A percentile compares a stretch with the other conserved stretches of the same genome.
These are phyloP conservation scores for Candida fluviatilis DNA, from an alignment of 805 yeast genomes.

Conservation along the genomic window DNA sequence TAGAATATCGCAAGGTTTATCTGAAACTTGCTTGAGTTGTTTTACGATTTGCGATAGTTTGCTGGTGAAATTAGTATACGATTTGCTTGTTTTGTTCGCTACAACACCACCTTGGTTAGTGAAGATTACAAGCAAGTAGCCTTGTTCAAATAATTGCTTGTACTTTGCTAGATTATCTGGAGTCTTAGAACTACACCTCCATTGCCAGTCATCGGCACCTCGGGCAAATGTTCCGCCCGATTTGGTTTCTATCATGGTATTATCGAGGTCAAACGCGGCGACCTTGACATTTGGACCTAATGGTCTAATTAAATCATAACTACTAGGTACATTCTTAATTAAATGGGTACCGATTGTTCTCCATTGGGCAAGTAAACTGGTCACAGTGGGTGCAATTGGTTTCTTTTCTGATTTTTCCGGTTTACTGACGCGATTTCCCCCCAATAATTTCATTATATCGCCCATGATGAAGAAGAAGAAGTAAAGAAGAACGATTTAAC, in stretches of 20 bases:
- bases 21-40: constrained; percentile 13
- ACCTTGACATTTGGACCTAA: constrained; percentile 25
- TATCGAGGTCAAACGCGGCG: constrained; percentile 85
- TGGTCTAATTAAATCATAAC: constrained; percentile 3
- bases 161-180: constrained; percentile 21
- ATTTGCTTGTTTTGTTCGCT: constrained; percentile 28
- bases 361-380: constrained; percentile 11
- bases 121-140: constrained; percentile 58
- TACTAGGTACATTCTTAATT: constrained; percentile 37
- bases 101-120: constrained; percentile 81
- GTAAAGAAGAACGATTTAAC: too few relatives aligned
- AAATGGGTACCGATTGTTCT: constrained; percentile 38
- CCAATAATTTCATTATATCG: constrained; percentile 2
- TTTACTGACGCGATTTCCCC: constrained; percentile 5
- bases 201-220: constrained; percentile 69
- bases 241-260: constrained; percentile 66
- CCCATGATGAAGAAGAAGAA: constrained; percentile 1
- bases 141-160: constrained; percentile 14
- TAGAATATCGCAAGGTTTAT: constrained; percentile 18
- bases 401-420: neutral
- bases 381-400: neutral
- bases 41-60: constrained; percentile 39
- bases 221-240: constrained; percentile 57
- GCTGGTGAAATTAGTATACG: constrained; percentile 34
- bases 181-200: constrained; percentile 22